Conservation (phyloP, 345 rosid species). For the Sonneratia caseolaris region DNA sequence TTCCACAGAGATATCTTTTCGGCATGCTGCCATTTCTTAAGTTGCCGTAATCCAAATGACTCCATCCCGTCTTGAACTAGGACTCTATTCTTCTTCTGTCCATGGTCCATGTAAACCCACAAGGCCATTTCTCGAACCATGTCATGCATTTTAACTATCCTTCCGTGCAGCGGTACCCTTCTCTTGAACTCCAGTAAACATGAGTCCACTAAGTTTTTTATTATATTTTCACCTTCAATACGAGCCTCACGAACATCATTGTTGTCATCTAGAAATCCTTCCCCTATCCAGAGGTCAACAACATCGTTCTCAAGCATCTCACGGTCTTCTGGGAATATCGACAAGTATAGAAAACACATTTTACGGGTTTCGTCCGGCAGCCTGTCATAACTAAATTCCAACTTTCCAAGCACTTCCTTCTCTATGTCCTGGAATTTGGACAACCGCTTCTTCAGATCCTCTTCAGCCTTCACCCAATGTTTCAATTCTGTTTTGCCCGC, state of each 20-base stretch:
- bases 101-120: background rate
- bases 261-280: constrained; percentile 7
- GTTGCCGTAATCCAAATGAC: background rate
- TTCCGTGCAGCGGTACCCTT: background rate
- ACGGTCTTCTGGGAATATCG: constrained; percentile 14
- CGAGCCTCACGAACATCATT: background rate
- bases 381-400: constrained; percentile 17
- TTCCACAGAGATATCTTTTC: background rate
- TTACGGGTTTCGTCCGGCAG: constrained; percentile 2
- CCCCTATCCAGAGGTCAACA: constrained; percentile 16
- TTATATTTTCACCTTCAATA: background rate
- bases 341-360: constrained; percentile 15
- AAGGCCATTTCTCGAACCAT: constrained; percentile 18
- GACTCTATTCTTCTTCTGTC: background rate
- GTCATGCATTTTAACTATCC: constrained; percentile 16
- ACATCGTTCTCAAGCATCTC: background rate
- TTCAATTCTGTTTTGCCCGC: background rate
- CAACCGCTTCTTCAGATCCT: background rate
- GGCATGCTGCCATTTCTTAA: background rate
- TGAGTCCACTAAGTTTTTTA: constrained; percentile 13
- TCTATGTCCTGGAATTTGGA: constrained; percentile 3
- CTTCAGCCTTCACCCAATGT: constrained; percentile 9
- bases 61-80: background rate
- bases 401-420: background rate
- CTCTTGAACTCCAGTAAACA: constrained; percentile 13